These are phyloP conservation scores for Xylaria sp. DNA, from an alignment of 2,329 filamentous ascomycete genomes.

Conservation along the genomic window DNA sequence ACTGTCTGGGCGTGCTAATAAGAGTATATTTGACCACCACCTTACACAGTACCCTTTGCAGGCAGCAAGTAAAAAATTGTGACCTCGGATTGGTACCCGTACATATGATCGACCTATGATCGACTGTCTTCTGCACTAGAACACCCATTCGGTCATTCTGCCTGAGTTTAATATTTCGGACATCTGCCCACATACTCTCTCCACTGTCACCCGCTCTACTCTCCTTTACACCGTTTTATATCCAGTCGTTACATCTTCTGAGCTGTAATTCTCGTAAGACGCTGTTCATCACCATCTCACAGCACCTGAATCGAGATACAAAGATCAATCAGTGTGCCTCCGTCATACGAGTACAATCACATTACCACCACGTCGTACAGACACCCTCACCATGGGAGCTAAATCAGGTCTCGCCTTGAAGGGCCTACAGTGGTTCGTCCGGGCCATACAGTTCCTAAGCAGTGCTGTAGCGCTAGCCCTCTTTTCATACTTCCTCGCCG, in stretches of 20 bases:
- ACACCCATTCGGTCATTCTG: constrained; percentile 21
- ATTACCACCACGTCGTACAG: constrained; percentile 17
- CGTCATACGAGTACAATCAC: constrained; percentile 31
- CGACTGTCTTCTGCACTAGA: constrained; percentile 17
- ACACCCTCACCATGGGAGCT: constrained; percentile 63
- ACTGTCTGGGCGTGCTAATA: constrained; percentile 4
- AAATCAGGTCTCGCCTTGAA: constrained; percentile 73
- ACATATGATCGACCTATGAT: constrained; percentile 28
- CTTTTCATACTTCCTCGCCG: constrained; percentile 86
- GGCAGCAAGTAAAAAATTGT: constrained; percentile 16
- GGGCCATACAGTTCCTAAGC: constrained; percentile 78
- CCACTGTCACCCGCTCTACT: not conserved
- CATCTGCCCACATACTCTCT: constrained; percentile 8
- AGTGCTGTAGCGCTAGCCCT: constrained; percentile 79
- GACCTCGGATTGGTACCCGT: constrained; percentile 19
- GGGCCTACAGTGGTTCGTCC: constrained; percentile 74
- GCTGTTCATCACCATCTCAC: constrained; percentile 9
- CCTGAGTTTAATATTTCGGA: constrained; percentile 18
- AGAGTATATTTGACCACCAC: constrained; percentile 3
- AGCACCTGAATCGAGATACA: constrained; percentile 4
- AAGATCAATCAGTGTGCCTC: constrained; percentile 8
- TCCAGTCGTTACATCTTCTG: constrained; percentile 3
- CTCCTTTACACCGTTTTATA: not conserved
- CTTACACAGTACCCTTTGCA: not conserved
- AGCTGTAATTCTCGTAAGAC: constrained; percentile 2